A percentile compares a stretch with the other conserved stretches of the same genome.
Conservation (phyloP, 768 basidiomycete genomes). For the Leccinum longicurvipes region DNA sequence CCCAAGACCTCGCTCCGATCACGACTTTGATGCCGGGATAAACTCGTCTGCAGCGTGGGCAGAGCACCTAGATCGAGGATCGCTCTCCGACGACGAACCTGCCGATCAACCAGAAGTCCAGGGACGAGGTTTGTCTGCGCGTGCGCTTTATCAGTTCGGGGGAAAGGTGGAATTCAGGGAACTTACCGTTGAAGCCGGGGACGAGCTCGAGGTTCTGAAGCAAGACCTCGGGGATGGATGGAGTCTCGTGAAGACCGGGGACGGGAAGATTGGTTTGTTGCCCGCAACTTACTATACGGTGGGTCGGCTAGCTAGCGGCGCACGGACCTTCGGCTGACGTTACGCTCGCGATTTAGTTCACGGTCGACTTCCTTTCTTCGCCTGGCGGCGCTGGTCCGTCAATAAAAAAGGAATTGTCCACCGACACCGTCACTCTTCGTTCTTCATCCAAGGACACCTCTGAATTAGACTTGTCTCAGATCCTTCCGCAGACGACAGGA, state of each 20-base stretch:
- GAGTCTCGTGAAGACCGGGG: constrained; percentile 63
- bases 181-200: constrained; percentile 64
- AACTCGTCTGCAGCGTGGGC: constrained; percentile 80
- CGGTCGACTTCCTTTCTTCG: constrained; percentile 55
- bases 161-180: constrained; percentile 76
- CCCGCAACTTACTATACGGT: constrained; percentile 75
- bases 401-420: constrained; percentile 35
- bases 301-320: constrained; percentile 20
- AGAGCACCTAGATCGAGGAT: constrained; percentile 47
- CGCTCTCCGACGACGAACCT: constrained; percentile 54
- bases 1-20: constrained; percentile 29
- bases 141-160: constrained; percentile 71
- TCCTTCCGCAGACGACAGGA: constrained; percentile 66
- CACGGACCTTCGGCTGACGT: background rate
- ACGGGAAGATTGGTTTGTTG: constrained; percentile 64
- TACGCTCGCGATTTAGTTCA: constrained; percentile 46
- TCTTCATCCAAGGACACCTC: constrained; percentile 28
- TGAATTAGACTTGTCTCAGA: constrained; percentile 34
- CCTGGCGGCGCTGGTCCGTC: constrained; percentile 33
- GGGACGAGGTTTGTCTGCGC: constrained; percentile 47
- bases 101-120: constrained; percentile 32
- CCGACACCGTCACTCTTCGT: constrained; percentile 49
- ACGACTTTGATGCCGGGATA: constrained; percentile 71
- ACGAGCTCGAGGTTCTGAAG: constrained; percentile 65
- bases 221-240: constrained; percentile 76